Evolutionary conservation across 768 basidiomycete species (phyloP).

Genomic region (Pleurotus ostreatus): DNA sequence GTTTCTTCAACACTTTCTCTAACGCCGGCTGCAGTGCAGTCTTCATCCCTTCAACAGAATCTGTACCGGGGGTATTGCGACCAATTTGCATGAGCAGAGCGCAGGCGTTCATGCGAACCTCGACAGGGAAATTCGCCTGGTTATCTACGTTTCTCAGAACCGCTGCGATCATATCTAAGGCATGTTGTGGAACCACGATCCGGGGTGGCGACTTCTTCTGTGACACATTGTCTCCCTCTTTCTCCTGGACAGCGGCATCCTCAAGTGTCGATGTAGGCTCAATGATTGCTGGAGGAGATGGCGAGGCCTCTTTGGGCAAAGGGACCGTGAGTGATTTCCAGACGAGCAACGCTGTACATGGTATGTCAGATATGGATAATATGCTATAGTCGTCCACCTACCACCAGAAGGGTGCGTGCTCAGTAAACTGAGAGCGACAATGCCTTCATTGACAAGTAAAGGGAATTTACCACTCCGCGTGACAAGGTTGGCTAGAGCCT

Average conservation of each 20-base stretch:
- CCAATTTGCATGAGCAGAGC: slow-evolving; percentile 65
- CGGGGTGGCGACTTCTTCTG: slow-evolving; percentile 43
- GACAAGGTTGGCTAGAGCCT: slow-evolving; percentile 66
- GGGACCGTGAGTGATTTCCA: slow-evolving; percentile 55
- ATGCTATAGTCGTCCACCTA: slow-evolving; percentile 29
- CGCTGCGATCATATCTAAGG: slow-evolving; percentile 64
- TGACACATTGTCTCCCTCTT: slow-evolving; percentile 17
- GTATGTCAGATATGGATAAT: neutral
- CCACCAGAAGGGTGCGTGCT: slow-evolving; percentile 64
- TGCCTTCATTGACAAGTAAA: slow-evolving; percentile 83
- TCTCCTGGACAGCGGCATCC: too few species aligned
- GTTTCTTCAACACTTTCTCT: slow-evolving; percentile 39
- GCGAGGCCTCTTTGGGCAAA: slow-evolving; percentile 35
- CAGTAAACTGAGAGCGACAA: slow-evolving; percentile 78
- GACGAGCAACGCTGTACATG: slow-evolving; percentile 52
- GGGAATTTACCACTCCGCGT: slow-evolving; percentile 77
- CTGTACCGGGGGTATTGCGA: slow-evolving; percentile 45
- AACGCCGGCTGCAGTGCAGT: slow-evolving; percentile 46
- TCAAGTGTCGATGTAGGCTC: too few species aligned
- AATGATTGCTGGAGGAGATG: slow-evolving; percentile 11
- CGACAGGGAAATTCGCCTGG: slow-evolving; percentile 58
- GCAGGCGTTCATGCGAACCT: slow-evolving; percentile 76
- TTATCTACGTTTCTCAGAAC: slow-evolving; percentile 51
- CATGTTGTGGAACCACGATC: slow-evolving; percentile 47
- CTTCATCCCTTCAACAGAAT: slow-evolving; percentile 43